These are phyloP conservation scores for Pestalotiopsis fici DNA, from an alignment of 2,329 filamentous ascomycete genomes.

Conservation along the genomic window DNA sequence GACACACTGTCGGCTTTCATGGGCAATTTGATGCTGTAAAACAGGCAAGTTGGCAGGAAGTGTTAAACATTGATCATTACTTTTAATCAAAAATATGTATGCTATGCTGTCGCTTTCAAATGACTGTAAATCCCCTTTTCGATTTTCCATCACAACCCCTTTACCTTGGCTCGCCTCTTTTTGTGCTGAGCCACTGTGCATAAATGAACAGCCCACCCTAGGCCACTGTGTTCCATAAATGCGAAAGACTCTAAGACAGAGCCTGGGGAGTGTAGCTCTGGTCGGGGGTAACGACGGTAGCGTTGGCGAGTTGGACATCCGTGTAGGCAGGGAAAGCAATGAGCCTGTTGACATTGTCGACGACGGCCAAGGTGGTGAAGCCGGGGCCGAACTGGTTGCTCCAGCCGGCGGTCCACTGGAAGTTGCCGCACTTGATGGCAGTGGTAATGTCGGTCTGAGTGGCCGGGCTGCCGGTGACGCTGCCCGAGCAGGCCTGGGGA, in stretches of 20 bases:
- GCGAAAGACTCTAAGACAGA: neutral
- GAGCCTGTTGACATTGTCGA: conserved; percentile 40
- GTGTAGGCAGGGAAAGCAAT: conserved; percentile 57
- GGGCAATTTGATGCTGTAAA: neutral
- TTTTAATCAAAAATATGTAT: too few relatives aligned
- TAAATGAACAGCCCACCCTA: neutral
- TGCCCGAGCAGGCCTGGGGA: conserved; percentile 37
- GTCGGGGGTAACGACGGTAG: conserved; percentile 8
- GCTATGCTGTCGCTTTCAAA: too few relatives aligned
- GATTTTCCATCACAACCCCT: too few relatives aligned
- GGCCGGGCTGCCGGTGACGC: conserved; percentile 30
- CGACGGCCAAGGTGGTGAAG: conserved; percentile 56
- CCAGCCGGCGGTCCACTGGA: conserved; percentile 56
- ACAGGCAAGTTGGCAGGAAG: neutral
- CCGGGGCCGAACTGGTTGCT: conserved; percentile 57
- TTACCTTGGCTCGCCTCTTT: too few relatives aligned
- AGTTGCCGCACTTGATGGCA: conserved; percentile 44
- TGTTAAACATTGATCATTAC: too few relatives aligned
- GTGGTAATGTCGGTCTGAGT: conserved; percentile 38
- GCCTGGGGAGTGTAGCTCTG: conserved; percentile 12
- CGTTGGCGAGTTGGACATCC: conserved; percentile 39
- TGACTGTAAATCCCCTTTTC: too few relatives aligned
- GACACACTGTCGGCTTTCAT: neutral
- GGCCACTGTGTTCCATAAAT: neutral
- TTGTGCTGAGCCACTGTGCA: neutral